Base-by-base conservation (phyloP, 176 grass and related monocot genomes). In the Carex parvula region DNA sequence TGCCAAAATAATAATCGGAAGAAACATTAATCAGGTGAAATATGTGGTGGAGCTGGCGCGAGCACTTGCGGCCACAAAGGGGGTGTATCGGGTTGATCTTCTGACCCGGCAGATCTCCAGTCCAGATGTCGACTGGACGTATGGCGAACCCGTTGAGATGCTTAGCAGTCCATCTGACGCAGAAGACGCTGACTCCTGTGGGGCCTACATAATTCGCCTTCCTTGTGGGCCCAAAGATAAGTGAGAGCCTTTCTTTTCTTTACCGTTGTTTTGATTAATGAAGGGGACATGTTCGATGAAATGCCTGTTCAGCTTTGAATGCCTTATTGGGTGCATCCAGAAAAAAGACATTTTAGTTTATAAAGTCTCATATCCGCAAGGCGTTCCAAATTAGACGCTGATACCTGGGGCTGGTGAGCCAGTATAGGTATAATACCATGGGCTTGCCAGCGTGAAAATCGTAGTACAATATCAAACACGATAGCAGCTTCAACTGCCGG, bases 121-220 rank as follows among this genome's bases (percentile, higher is more conserved):
- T 57, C 92, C 91, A 0, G 86, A 98, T 55, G 91, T 98, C 30
- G 92, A 98, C 85, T 93, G 89, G 92, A 98, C 95, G 46, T 98
- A 98, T 84, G 89, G 93, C 67, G 96, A 98, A 76, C 93, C 93
- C 6, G 88, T 98, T 1, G 96, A 98, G 82, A 98, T 98, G 96
- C 71, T 98, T 6, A 86, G 86, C 10, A 81, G 57, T 3, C 52
- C 46, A 0, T 53, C 88, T 4, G 61, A 86, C 35, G 72, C 3
- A 1, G 70, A 68, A 3, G 81, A 29, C 11, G 79, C 13, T 8
- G 81, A 68, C n/a, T 65, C 55, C n/a, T 86, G 76, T 15, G 92
- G 92, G 0, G 96, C 96, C 33, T 98, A 98, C 84, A 93, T 98
- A 50, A 88, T 98, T 68, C 92, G 95, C 4, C 88, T 98, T 18